Conservation (phyloP, 139 green algal genomes). For the Closterium sp. region DNA sequence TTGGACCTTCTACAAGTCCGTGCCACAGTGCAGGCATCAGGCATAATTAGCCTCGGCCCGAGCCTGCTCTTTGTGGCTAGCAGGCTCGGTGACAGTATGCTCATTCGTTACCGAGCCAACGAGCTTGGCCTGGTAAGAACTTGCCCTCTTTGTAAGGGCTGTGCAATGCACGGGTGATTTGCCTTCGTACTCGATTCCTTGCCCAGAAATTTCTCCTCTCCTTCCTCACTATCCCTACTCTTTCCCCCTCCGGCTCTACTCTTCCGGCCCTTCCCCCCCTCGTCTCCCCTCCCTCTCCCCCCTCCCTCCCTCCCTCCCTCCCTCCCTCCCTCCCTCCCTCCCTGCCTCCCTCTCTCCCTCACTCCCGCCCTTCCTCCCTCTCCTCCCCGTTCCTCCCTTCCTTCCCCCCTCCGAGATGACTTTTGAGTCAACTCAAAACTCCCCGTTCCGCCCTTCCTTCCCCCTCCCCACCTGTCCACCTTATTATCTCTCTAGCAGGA, state of each 20-base stretch:
- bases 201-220: too few species aligned
- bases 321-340: too few species aligned
- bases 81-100: conserved; percentile 75
- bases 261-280: not conserved
- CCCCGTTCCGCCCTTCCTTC: too few species aligned
- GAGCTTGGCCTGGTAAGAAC: not conserved
- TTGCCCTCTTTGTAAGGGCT: too few species aligned
- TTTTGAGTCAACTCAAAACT: too few species aligned
- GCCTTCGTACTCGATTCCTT: too few species aligned
- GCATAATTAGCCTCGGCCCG: conserved; percentile 47
- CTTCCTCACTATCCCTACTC: not conserved
- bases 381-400: not conserved
- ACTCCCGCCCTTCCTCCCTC: not conserved
- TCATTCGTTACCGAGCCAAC: conserved; percentile 62
- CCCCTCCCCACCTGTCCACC: too few species aligned
- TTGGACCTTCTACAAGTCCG: conserved; percentile 21
- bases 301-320: too few species aligned
- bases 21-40: conserved; percentile 50
- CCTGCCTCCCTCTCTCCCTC: too few species aligned
- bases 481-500: not conserved
- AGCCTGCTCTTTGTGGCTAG: conserved; percentile 80
- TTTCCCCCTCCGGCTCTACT: not conserved
- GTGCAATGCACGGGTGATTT: too few species aligned
- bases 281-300: not conserved
- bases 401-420: too few species aligned